Evolutionary conservation across 2,329 filamentous ascomycete genomes (phyloP).

Genomic region (Lasiodiplodia hormozganensis): DNA sequence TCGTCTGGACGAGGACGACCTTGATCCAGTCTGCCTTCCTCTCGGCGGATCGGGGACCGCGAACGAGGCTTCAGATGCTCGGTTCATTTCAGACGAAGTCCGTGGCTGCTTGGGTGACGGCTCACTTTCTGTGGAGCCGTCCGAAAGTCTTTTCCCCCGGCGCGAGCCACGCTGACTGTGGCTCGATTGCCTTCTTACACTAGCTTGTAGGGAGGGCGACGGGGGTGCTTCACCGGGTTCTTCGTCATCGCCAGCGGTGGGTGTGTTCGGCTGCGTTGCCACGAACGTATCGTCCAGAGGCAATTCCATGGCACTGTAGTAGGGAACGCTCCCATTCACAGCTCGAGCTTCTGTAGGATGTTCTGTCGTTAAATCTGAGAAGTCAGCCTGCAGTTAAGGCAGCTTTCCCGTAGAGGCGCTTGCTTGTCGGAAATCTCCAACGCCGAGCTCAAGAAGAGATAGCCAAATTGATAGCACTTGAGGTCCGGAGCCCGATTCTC

Average conservation of each 20-base stretch:
- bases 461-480: too few relatives aligned
- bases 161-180: neutral
- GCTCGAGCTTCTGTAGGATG: neutral
- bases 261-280: neutral
- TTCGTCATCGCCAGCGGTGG: neutral
- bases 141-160: neutral
- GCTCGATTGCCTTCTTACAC: neutral
- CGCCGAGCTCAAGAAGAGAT: too few relatives aligned
- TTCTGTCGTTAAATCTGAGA: neutral
- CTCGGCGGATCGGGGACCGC: neutral
- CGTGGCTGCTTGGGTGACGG: neutral
- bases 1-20: neutral
- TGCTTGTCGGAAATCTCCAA: neutral
- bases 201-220: slow-evolving; percentile 9
- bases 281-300: neutral
- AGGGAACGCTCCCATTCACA: neutral
- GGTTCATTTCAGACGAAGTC: neutral
- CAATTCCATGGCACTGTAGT: neutral
- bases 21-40: neutral
- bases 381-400: neutral
- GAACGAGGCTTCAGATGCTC: neutral
- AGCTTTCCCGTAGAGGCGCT: too few relatives aligned
- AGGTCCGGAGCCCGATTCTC: too few relatives aligned
- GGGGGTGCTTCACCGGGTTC: neutral
- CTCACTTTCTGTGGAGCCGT: neutral